Percentiles rank a stretch among this genome's conserved stretches.
phyloP scores from a whole-genome alignment of 2,329 filamentous ascomycete genomes.

The Xylaria sp. region DNA sequence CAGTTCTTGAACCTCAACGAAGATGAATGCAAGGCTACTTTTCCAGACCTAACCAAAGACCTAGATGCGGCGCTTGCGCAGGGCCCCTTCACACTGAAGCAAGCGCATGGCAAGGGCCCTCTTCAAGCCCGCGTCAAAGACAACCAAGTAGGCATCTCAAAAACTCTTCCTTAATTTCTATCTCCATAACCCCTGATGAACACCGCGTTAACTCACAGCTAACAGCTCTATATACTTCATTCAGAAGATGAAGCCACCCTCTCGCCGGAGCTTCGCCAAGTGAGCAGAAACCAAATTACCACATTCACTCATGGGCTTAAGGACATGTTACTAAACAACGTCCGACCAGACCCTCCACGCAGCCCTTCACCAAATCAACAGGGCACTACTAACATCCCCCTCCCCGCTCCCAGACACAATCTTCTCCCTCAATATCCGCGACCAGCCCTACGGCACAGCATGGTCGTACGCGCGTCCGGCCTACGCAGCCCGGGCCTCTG shows the following conservation, averaged over 20 bases:
- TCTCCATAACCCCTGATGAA: not conserved
- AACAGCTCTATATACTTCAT: slow-evolving; percentile 22
- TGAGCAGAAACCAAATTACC: not conserved
- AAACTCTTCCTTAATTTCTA: not conserved
- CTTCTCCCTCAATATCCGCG: slow-evolving; percentile 20
- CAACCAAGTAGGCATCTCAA: not conserved
- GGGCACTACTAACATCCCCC: slow-evolving; percentile 14
- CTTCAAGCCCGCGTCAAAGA: slow-evolving; percentile 17
- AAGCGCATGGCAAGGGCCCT: slow-evolving; percentile 5
- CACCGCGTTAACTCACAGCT: not conserved
- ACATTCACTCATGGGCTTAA: not conserved
- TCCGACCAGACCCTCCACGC: slow-evolving; percentile 17
- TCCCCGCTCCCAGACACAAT: slow-evolving; percentile 7
- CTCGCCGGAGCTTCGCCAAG: slow-evolving; percentile 18
- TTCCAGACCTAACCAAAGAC: slow-evolving; percentile 11
- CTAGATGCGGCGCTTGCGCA: slow-evolving; percentile 14
- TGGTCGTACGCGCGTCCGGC: slow-evolving; percentile 18
- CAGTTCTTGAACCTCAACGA: slow-evolving; percentile 12
- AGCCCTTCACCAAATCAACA: slow-evolving; percentile 25
- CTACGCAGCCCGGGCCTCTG: slow-evolving; percentile 1
- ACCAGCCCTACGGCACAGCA: slow-evolving; percentile 22
- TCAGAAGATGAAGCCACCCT: not conserved
- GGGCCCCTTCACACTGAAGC: slow-evolving; percentile 17
- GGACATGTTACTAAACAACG: too few species aligned
- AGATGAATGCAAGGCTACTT: slow-evolving; percentile 7